These are phyloP conservation scores for Pezicula neosporulosa DNA, from an alignment of 2,329 filamentous ascomycete genomes.

Conservation along the genomic window DNA sequence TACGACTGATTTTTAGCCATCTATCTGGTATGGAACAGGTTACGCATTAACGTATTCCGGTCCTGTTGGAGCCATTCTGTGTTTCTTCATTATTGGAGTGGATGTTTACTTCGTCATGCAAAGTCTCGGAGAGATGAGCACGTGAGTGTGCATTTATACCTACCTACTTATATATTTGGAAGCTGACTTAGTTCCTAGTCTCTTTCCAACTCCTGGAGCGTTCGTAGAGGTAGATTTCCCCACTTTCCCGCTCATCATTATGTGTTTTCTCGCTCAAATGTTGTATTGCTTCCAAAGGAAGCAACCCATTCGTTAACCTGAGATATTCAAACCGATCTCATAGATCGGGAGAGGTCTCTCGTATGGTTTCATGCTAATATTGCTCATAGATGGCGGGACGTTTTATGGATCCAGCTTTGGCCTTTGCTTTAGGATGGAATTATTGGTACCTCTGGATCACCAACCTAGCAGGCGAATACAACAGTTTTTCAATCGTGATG, in stretches of 20 bases:
- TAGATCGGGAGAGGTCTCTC: too few species aligned
- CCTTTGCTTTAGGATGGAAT: slow-evolving; percentile 45
- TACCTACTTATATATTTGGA: too few species aligned
- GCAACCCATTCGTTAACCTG: too few species aligned
- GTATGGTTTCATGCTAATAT: too few species aligned
- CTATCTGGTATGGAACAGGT: slow-evolving; percentile 1
- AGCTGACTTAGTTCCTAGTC: neutral
- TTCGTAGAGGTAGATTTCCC: neutral
- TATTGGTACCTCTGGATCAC: slow-evolving; percentile 65
- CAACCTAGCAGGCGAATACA: slow-evolving; percentile 76
- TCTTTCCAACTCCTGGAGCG: slow-evolving; percentile 17
- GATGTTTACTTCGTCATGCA: slow-evolving; percentile 40
- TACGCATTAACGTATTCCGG: neutral
- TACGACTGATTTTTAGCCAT: neutral
- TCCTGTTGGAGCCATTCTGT: neutral
- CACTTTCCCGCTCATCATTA: too few species aligned
- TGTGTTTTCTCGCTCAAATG: too few species aligned
- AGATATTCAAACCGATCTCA: too few species aligned
- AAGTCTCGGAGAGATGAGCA: slow-evolving; percentile 51
- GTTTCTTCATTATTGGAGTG: neutral
- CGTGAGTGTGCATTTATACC: slow-evolving; percentile 14
- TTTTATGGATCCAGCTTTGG: slow-evolving; percentile 45
- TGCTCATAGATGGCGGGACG: slow-evolving; percentile 30
- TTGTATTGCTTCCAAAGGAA: too few species aligned
- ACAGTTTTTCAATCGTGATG: slow-evolving; percentile 77